Evolutionary conservation across 257 asterid genomes (phyloP), one percentile per base, ranked within the genome.

Genomic region (Solanum corneliomulleri): DNA sequence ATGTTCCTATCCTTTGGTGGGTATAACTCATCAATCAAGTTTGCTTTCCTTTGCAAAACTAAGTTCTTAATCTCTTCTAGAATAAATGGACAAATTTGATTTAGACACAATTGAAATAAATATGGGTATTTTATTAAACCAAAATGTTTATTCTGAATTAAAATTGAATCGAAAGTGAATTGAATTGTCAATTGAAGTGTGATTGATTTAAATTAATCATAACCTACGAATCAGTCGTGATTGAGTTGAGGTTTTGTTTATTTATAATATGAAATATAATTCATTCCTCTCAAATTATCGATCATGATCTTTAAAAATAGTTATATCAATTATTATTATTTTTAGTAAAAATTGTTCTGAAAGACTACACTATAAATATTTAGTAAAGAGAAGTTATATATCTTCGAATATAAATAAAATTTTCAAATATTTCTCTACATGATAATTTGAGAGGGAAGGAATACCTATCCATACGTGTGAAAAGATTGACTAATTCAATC

Each of bases 381-480:
- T 23, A n/a, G 0, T n/a, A 5, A 64, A 64, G 9, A n/a, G 0
- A n/a, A 64, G 25, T 64, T 62, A 62, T 62, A 62, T 62, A 62
- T 62, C 29, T 62, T 23, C n/a, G n/a, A 0, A n/a, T n/a, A 62
- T 62, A 62, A n/a, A n/a, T n/a, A 1, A 60, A 6, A 1, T 56
- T n/a, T 56, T 3, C 9, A 1, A 56, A 56, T 56, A 18, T 7
- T 56, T 18, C 2, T 18, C 18, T 7, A 56, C 4, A 56, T 0
- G 0, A 56, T 56, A n/a, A 64, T 64, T n/a, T 64, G 33, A 64
- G 9, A 64, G 1, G 0, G 1, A 66, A 2, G 1, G 4, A 66
- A 0, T 11, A 25, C 2, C 23, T 71, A 2, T 71, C 47, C 9
- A 70, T 9, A 33, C 4, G 45, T 16, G 78, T 4, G 78, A 18